Evolutionary conservation across 805 yeast genomes (phyloP).

Genomic region (Metschnikowia chrysomelidarum): DNA sequence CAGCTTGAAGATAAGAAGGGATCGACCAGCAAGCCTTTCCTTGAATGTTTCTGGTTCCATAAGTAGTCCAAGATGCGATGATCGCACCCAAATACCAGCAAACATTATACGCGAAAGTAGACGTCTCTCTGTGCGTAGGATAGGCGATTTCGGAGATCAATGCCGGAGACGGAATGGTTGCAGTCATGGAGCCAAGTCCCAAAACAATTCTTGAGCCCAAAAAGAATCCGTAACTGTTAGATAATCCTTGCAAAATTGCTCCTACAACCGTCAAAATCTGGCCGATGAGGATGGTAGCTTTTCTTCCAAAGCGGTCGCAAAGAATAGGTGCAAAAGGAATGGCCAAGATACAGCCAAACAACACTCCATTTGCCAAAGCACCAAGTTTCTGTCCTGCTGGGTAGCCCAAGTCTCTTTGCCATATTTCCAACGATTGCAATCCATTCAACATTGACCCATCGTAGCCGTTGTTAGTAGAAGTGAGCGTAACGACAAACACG

Average conservation of each 20-base stretch:
- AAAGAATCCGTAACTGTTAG: conserved; percentile 35
- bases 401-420: conserved; percentile 36
- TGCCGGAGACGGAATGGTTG: conserved; percentile 46
- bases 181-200: conserved; percentile 46
- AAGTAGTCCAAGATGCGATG: conserved; percentile 51
- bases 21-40: conserved; percentile 48
- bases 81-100: conserved; percentile 56
- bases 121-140: conserved; percentile 38
- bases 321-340: conserved; percentile 17
- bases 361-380: conserved; percentile 21
- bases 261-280: conserved; percentile 29
- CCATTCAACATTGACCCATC: conserved; percentile 45
- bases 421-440: conserved; percentile 43
- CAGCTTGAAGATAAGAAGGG: conserved; percentile 52
- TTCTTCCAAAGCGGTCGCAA: conserved; percentile 43
- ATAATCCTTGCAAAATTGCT: conserved; percentile 36
- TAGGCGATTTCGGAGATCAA: conserved; percentile 50
- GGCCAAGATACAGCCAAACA: conserved; percentile 39
- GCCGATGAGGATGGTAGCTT: conserved; percentile 30
- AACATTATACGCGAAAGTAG: conserved; percentile 44
- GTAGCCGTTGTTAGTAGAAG: conserved; percentile 43
- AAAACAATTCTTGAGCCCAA: conserved; percentile 45
- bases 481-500: conserved; percentile 41
- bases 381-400: conserved; percentile 23
- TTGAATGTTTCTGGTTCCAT: conserved; percentile 37